Evolutionary conservation across 2,329 filamentous ascomycete species (phyloP).

Genomic region (Fusarium dlaminii): DNA sequence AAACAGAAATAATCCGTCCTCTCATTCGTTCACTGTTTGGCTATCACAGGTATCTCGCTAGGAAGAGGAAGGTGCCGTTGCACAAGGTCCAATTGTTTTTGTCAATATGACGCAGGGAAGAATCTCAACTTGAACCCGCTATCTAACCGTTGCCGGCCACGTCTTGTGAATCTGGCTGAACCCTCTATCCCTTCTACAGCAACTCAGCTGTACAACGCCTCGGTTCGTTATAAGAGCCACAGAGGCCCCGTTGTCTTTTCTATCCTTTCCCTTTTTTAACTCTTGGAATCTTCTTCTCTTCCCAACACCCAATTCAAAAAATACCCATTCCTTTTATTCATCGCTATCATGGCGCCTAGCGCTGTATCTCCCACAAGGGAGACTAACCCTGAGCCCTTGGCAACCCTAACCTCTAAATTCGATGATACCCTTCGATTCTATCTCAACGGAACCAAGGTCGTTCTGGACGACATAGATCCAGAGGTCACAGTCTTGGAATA

Average conservation of each 20-base stretch:
- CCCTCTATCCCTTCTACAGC: slow-evolving; percentile 5
- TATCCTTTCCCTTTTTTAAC: not conserved
- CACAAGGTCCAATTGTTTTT: slow-evolving; percentile 18
- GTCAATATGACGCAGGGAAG: slow-evolving; percentile 29
- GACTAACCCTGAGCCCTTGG: slow-evolving; percentile 46
- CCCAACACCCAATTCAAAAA: not conserved
- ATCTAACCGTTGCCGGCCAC: slow-evolving; percentile 31
- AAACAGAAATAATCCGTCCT: slow-evolving; percentile 10
- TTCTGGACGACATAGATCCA: slow-evolving; percentile 86
- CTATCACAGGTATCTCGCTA: slow-evolving; percentile 22
- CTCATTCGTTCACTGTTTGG: slow-evolving; percentile 24
- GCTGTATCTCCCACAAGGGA: slow-evolving; percentile 62
- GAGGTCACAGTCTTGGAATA: slow-evolving; percentile 94
- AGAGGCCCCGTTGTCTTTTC: slow-evolving; percentile 8
- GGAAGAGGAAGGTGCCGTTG: slow-evolving; percentile 30
- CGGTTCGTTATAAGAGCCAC: slow-evolving; percentile 32
- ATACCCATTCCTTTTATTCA: not conserved
- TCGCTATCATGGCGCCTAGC: slow-evolving; percentile 62
- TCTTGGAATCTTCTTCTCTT: not conserved
- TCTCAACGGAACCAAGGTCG: slow-evolving; percentile 90
- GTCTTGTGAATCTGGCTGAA: slow-evolving; percentile 19
- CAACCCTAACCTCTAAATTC: slow-evolving; percentile 74
- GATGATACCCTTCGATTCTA: slow-evolving; percentile 93
- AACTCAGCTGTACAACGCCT: slow-evolving; percentile 13
- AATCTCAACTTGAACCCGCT: slow-evolving; percentile 28